These are phyloP conservation scores for Tolypocladium tropicale DNA, from an alignment of 2,329 filamentous ascomycete species.

Conservation along the genomic window DNA sequence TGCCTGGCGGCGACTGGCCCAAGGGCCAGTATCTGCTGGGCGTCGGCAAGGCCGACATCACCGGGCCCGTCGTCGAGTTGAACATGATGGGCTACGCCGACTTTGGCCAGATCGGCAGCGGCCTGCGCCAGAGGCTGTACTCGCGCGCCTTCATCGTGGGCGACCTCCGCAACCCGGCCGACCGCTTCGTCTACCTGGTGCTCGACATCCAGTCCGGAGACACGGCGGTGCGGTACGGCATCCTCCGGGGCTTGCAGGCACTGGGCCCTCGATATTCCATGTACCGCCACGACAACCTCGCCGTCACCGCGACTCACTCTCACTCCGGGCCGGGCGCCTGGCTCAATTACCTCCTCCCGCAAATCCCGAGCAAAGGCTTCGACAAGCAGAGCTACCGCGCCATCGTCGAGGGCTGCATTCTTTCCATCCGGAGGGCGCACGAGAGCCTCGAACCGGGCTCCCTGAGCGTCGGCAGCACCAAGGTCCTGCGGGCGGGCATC, in stretches of 20 bases:
- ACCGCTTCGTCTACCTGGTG: constrained; percentile 77
- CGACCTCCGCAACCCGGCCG: constrained; percentile 48
- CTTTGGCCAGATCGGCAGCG: constrained; percentile 66
- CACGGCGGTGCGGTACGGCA: constrained; percentile 75
- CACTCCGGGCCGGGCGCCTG: constrained; percentile 85
- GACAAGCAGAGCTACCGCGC: constrained; percentile 76
- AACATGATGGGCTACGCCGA: constrained; percentile 86
- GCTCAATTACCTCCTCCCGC: constrained; percentile 85
- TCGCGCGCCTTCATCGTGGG: constrained; percentile 82
- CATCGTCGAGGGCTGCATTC: constrained; percentile 72
- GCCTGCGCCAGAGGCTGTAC: constrained; percentile 75
- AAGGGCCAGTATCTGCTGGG: constrained; percentile 33
- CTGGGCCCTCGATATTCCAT: constrained; percentile 63
- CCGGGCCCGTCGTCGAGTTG: constrained; percentile 73
- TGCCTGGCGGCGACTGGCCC: constrained; percentile 6
- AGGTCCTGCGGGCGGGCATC: constrained; percentile 63
- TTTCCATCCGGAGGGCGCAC: constrained; percentile 73
- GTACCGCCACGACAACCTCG: constrained; percentile 66
- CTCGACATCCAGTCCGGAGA: constrained; percentile 82
- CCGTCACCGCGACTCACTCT: constrained; percentile 85
- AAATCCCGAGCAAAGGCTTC: constrained; percentile 80
- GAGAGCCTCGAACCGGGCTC: constrained; percentile 44
- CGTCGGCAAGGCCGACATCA: constrained; percentile 44
- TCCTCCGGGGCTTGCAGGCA: constrained; percentile 58
- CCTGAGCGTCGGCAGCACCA: constrained; percentile 51